Evolutionary conservation across 441 rosid genomes (phyloP), one percentile per base, ranked within the genome.

Genomic region (Raphanus hybrid): DNA sequence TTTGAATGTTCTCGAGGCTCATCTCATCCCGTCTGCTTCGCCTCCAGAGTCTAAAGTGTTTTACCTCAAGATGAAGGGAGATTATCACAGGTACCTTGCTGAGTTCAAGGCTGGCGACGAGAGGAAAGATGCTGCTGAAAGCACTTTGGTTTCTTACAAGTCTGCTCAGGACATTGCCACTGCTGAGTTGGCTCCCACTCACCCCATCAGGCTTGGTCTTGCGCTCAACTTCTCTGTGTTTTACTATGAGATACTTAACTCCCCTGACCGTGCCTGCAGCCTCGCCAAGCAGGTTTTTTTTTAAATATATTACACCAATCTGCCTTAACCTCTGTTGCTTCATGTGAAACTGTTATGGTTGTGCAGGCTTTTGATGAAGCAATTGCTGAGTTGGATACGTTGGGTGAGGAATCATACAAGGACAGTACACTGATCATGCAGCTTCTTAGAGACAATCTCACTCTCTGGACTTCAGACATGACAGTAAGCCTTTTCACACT

Each of bases 81-180:
- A 92, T 61, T 92, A 92, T 62, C 92, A 92, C 63, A 88, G 93
- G 86, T 92, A 92, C 75, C 89, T 92, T 67, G 97, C 97, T 1
- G 97, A 92, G 89, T 92, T 92, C 67, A 92, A 92, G 85, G 85
- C 96, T 32, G 88, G 93, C 1, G 78, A 90, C 9, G 97, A 92
- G 83, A 88, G 97, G 83, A 92, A 92, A 84, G 96, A 90, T 69
- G 93, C 93, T 76, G 95, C 97, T 37, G 97, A 92, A 83, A 92
- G 92, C 84, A 92, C 97, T 32, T 78, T 92, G 84, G 71, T 90
- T 88, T 91, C 97, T 57, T 92, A 92, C 85, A 92, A 92, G 69
- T 87, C 97, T 62, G 97, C 97, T 81, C 95, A 90, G 97, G 97
- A 92, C 79, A 90, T 92, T 83, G 97, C 97, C 41, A 76, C 83